Conservation (phyloP, 352 stramenopile genomes). For the Globisporangium ultimum region DNA sequence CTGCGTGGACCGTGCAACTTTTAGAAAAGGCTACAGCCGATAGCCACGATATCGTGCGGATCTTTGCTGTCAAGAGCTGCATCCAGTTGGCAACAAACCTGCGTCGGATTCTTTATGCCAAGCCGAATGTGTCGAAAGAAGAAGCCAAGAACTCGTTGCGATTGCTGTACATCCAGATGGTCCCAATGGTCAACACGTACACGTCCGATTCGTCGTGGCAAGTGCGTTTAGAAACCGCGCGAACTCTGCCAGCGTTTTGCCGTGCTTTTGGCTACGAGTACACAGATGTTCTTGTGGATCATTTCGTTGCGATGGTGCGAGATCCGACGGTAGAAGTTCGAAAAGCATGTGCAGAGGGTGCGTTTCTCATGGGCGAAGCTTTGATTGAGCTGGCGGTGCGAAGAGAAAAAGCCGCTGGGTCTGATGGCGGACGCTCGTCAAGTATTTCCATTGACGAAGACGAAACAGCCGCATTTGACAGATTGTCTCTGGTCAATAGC, state of each 20-base stretch:
- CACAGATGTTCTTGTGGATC: conserved; percentile 82
- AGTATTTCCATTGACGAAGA: conserved; percentile 13
- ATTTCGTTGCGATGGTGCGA: conserved; percentile 81
- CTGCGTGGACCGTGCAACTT: conserved; percentile 70
- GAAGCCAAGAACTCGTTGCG: conserved; percentile 49
- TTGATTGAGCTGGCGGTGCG: conserved; percentile 44
- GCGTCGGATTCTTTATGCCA: conserved; percentile 33
- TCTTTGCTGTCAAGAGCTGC: conserved; percentile 83
- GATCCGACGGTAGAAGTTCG: conserved; percentile 87
- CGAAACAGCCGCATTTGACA: conserved; percentile 24
- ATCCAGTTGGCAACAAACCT: conserved; percentile 69
- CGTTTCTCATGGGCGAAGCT: conserved; percentile 61
- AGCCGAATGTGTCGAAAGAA: conserved; percentile 23
- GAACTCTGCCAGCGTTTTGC: conserved; percentile 73
- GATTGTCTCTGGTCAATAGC: conserved; percentile 13
- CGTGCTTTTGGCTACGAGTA: conserved; percentile 76
- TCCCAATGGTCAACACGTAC: conserved; percentile 88
- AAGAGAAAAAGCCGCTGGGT: conserved; percentile 15
- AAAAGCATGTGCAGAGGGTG: conserved; percentile 60
- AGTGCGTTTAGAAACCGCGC: conserved; percentile 74
- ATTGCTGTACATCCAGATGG: conserved; percentile 78
- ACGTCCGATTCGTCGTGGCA: conserved; percentile 86
- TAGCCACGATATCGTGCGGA: conserved; percentile 85
- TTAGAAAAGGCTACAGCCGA: conserved; percentile 80
- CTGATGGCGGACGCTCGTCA: conserved; percentile 1